Base-by-base conservation (phyloP, 768 basidiomycete species). In the Astraeus odoratus region DNA sequence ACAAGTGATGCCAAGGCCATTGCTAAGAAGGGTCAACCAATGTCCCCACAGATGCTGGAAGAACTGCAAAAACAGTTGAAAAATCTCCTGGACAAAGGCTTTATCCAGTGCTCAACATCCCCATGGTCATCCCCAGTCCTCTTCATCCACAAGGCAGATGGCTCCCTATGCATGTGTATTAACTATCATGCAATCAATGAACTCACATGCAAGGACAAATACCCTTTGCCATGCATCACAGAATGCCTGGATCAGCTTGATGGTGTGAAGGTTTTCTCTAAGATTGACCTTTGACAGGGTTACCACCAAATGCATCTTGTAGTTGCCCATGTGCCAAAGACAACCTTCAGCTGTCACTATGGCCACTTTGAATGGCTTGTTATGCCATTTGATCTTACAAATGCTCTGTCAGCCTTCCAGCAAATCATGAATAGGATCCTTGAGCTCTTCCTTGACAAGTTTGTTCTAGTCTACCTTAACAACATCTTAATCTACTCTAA, bases 381-480 rank as follows among this genome's bases (percentile, higher is more conserved):
- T 22, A 66, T 67, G 62, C 62, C 62, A 20, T 65, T 66, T 26
- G 64, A 64, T 13, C 58, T 69, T 13, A 62, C 61, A 27, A 69
- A 71, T 47, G 63, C 55, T 16, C 52, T 57, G 7, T 56, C 59
- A 12, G 43, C 52, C 8, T 66, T 66, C 49, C 66, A 66, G 47
- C 42, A 37, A 5, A 50, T 60, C 46, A 60, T n/a, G n/a, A n/a
- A n/a, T n/a, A n/a, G n/a, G n/a, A n/a, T n/a, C n/a, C n/a, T n/a
- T n/a, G n/a, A n/a, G 64, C 46, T 49, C 16, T 45, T 60, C 19
- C 47, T 66, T 19, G 65, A 65, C 43, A 24, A 47, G 23, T 59
- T 57, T 44, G 63, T 64, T 44, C 57, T 73, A 20, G 66, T 75
- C 24, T 76, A 73, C 55, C 66, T n/a, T n/a, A n/a, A n/a, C n/a